Evolutionary conservation across 2,329 filamentous ascomycete species (phyloP).

Genomic region (Sporothrix brasiliensis): DNA sequence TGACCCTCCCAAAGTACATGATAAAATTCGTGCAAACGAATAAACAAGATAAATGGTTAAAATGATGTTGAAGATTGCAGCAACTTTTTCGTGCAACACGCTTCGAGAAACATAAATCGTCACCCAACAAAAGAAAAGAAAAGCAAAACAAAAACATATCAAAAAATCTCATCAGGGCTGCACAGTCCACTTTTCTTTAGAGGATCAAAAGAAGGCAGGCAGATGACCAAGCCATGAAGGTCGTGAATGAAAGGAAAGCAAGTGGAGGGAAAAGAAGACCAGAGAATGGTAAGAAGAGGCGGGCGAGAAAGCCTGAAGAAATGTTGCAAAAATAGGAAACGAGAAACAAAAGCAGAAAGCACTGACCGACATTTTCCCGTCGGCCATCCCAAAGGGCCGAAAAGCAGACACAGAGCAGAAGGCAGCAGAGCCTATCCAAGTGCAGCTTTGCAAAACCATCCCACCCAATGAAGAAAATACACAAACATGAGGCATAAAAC

Average conservation of each 20-base stretch:
- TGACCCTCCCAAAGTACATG: conserved; percentile 28
- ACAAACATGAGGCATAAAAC: conserved; percentile 29
- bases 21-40: conserved; percentile 31
- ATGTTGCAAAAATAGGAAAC: not conserved
- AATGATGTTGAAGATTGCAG: conserved; percentile 15
- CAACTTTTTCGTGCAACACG: not conserved
- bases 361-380: not conserved
- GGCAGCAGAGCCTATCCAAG: conserved; percentile 27
- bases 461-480: conserved; percentile 14
- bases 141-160: conserved; percentile 10
- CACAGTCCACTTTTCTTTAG: not conserved
- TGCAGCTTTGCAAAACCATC: conserved; percentile 31
- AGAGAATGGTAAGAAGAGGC: not conserved
- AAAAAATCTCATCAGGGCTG: conserved; percentile 12
- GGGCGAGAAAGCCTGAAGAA: conserved; percentile 5
- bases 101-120: conserved; percentile 25
- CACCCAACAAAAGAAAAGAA: conserved; percentile 17
- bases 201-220: not conserved
- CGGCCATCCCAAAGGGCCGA: conserved; percentile 20
- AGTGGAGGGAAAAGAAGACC: conserved; percentile 1
- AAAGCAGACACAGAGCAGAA: conserved; percentile 16
- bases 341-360: not conserved
- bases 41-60: conserved; percentile 29
- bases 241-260: conserved; percentile 3
- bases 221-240: conserved; percentile 13